Evolutionary conservation across 169 alveolate genomes (phyloP).

Genomic region (Eimeria tenella): DNA sequence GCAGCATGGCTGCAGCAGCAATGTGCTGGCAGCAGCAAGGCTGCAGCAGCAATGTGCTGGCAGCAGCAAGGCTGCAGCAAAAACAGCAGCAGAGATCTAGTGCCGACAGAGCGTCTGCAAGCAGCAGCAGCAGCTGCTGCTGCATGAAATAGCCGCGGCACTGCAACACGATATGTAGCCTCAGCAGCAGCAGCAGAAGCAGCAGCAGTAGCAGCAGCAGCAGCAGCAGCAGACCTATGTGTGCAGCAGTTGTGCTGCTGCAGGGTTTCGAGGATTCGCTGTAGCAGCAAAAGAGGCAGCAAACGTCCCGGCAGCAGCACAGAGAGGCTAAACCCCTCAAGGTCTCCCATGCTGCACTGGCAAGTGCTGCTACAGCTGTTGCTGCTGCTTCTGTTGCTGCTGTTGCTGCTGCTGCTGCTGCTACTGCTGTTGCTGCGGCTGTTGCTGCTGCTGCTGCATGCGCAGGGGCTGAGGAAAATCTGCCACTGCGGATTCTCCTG

Average conservation of each 20-base stretch:
- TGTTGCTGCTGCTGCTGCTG: background rate
- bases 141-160: background rate
- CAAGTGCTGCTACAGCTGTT: background rate
- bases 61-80: background rate
- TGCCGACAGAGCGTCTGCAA: too few relatives aligned
- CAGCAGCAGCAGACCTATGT: background rate
- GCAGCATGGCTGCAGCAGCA: background rate
- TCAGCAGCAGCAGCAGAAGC: background rate
- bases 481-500: background rate
- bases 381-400: background rate
- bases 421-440: background rate
- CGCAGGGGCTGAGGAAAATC: background rate
- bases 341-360: background rate
- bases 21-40: background rate
- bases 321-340: background rate
- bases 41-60: too few relatives aligned
- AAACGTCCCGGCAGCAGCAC: slow-evolving; percentile 13
- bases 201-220: background rate
- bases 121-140: too few relatives aligned
- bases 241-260: background rate
- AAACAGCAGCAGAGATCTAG: background rate
- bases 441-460: background rate
- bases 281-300: background rate
- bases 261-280: background rate
- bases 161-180: background rate